Evolutionary conservation across 495 filamentous ascomycete genomes (phyloP).

Genomic region (Penicillium bovifimosum): DNA sequence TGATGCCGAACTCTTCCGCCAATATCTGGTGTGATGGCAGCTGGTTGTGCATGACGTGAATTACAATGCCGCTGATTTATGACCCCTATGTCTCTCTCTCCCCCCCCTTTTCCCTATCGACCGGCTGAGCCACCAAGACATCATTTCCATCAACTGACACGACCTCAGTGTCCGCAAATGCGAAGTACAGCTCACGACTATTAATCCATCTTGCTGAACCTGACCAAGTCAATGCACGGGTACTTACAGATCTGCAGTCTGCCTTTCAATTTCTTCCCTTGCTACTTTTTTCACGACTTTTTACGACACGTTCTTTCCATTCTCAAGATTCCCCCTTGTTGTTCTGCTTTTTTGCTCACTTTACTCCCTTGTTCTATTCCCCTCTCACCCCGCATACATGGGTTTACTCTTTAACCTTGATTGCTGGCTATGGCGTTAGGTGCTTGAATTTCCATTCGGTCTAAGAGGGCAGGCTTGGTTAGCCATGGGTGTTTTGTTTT

Average conservation of each 20-base stretch:
- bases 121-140: neutral
- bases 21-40: slow-evolving; percentile 40
- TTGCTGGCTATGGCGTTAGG: slow-evolving; percentile 8
- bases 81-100: neutral
- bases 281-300: neutral
- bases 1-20: slow-evolving; percentile 53
- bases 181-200: neutral
- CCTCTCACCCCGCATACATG: neutral
- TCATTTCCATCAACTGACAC: neutral
- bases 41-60: neutral
- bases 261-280: neutral
- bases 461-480: slow-evolving; percentile 28
- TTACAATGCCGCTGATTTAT: neutral
- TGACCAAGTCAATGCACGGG: neutral
- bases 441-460: slow-evolving; percentile 2
- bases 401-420: slow-evolving; percentile 6
- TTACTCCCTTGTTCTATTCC: neutral
- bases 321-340: slow-evolving; percentile 1
- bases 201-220: neutral
- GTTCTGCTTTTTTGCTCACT: neutral
- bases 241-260: neutral
- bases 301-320: neutral
- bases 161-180: neutral
- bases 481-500: slow-evolving; percentile 11
- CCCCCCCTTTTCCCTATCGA: neutral